Base-by-base conservation (phyloP, 2,329 filamentous ascomycete species). In the Celoporthe dispersa region DNA sequence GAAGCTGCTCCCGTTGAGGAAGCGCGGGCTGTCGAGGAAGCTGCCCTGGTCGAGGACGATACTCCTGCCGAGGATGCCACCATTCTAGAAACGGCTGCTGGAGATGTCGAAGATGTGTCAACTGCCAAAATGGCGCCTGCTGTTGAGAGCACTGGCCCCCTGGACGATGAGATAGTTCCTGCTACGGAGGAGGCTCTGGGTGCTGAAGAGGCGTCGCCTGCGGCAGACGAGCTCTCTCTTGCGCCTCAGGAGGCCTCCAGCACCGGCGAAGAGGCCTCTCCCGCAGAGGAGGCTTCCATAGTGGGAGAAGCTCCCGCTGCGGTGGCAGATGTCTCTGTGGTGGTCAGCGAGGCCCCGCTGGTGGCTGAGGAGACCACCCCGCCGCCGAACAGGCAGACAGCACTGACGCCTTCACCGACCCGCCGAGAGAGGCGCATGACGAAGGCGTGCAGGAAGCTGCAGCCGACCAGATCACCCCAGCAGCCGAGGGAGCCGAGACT, bases 401-500 rank as follows among this genome's bases (percentile, higher is more conserved):
- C 28, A 60, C 55, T 60, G 55, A 60, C 28, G 39, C 16, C 31
- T 37, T n/a, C 35, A 11, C 31, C 31, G 14, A 61, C 57, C n/a
- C 31, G 8, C 19, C 19, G 28, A 61, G 33, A 35, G 57, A 22
- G 22, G 28, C 7, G 14, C 22, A 44, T 35, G 31, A 7, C 19
- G 65, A 61, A 7, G 25, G 31, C 3, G 7, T 33, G 9, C 35
- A 61, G 22, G 19, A 48, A 31, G 22, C 37, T 9, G 39, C 35
- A 16, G 25, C 25, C 33, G 41, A 74, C 12, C 71, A 74, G 11
- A 71, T 76, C 9, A 73, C 74, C 16, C 72, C 75, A 35, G 60
- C 70, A 12, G 71, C 68, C 16, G 75, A 76, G 68, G 72, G 75
- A 55, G 73, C 73, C 16, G 73, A 74, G 44, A 73, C 70, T 8